These are phyloP conservation scores for Porogramme epimiltina DNA, from an alignment of 1,284 basidiomycete species.

Conservation along the genomic window DNA sequence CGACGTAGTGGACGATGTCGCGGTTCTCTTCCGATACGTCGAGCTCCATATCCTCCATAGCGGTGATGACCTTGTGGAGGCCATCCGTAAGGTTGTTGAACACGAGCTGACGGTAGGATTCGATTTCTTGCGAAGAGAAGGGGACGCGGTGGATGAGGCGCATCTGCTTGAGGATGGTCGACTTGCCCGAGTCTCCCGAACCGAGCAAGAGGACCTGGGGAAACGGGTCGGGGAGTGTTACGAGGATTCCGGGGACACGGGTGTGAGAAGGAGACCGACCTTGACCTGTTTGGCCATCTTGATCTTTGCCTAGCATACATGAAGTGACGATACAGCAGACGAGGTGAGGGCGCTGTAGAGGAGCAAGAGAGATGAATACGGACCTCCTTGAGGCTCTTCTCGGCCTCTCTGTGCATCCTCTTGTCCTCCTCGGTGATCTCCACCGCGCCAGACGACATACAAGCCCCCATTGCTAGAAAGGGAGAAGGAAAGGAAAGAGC, in stretches of 20 bases:
- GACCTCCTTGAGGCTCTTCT: conserved; percentile 66
- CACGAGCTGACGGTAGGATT: conserved; percentile 83
- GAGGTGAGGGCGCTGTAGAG: background rate
- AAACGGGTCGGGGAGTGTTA: background rate
- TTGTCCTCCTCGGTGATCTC: conserved; percentile 68
- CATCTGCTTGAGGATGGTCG: conserved; percentile 94
- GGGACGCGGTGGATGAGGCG: conserved; percentile 82
- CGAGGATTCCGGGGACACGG: conserved; percentile 4
- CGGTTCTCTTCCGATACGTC: conserved; percentile 65
- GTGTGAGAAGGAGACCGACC: conserved; percentile 42
- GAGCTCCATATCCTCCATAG: conserved; percentile 87
- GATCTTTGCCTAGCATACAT: conserved; percentile 55
- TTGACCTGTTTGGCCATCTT: conserved; percentile 79
- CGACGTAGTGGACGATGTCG: conserved; percentile 60
- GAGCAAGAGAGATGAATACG: conserved; percentile 23
- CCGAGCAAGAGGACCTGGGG: conserved; percentile 80
- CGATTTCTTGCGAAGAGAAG: conserved; percentile 76
- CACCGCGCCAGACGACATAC: conserved; percentile 60
- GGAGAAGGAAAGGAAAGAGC: conserved; percentile 1
- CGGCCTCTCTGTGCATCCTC: conserved; percentile 63
- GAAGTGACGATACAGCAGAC: background rate
- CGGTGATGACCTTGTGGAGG: conserved; percentile 80
- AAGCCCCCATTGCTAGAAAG: conserved; percentile 65
- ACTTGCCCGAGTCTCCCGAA: conserved; percentile 94
- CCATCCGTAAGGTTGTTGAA: conserved; percentile 91